These are phyloP conservation scores for Abrus precatorius DNA, from an alignment of 306 rosid species.

Conservation along the genomic window DNA sequence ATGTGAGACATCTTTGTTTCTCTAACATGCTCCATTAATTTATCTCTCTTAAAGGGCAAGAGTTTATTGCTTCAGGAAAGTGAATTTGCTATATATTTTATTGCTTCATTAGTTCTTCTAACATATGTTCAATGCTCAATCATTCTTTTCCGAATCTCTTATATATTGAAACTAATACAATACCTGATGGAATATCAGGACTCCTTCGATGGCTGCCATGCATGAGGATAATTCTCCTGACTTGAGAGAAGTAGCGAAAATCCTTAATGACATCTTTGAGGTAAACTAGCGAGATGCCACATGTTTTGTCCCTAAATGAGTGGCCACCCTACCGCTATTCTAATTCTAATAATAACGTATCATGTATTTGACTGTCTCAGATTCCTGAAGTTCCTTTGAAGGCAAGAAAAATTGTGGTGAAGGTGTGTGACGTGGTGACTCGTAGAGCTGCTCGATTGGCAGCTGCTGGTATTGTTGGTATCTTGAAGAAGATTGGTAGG, in stretches of 20 bases:
- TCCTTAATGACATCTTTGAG: constrained; percentile 72
- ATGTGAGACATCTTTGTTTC: neutral
- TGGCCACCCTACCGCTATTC: neutral
- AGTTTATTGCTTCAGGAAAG: constrained; percentile 15
- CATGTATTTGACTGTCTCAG: constrained; percentile 57
- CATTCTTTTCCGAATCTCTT: constrained; percentile 10
- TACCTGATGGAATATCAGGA: constrained; percentile 61
- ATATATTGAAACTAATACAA: constrained; percentile 6
- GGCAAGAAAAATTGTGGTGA: constrained; percentile 77
- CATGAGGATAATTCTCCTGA: constrained; percentile 87
- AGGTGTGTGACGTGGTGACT: constrained; percentile 82
- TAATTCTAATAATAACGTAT: constrained; percentile 24
- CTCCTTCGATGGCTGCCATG: constrained; percentile 86
- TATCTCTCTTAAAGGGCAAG: neutral
- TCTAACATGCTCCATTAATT: neutral
- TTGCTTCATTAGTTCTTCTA: no score
- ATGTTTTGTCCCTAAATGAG: neutral
- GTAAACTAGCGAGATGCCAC: constrained; percentile 50
- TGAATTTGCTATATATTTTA: constrained; percentile 16
- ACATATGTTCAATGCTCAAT: constrained; percentile 12
- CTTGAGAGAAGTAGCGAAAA: constrained; percentile 69
- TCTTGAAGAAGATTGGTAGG: constrained; percentile 90
- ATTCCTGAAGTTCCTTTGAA: constrained; percentile 72
- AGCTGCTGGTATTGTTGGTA: constrained; percentile 90
- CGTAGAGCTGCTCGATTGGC: constrained; percentile 90